Evolutionary conservation across 257 asterid species (phyloP), one percentile per base, ranked within the genome.

Genomic region (Primulina tabacum): DNA sequence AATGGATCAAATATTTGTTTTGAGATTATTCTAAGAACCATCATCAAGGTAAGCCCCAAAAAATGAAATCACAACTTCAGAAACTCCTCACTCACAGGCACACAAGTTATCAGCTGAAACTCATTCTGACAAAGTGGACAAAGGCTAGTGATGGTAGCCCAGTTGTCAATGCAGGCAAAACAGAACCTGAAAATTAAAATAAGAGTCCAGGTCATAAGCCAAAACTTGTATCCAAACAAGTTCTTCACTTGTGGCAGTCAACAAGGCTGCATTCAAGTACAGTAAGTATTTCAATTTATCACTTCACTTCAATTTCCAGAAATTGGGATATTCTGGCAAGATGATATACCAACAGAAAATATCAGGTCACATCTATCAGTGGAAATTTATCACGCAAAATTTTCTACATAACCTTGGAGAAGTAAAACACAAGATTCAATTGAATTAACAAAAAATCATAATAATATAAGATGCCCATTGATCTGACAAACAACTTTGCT

Each of bases 111-210:
- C 84, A 89, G 71, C 79, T 93, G 99, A 86, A 90, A 90, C 79
- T 87, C 99, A 79, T 84, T 85, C 92, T 90, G 96, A 86, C 99
- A 93, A 66, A 93, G 96, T 58, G 99, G 99, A 71, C 99, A 93
- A 33, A 93, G 86, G 81, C 89, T 93, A 66, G 99, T 93, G 80
- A 93, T 90, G 79, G 95, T 85, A 74, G 96, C 96, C 99, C 99
- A 93, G 82, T 93, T 93, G 91, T 93, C 99, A 79, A 93, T 90
- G 91, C 99, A 90, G 14, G 96, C 79, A 84, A 93, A 93, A 86
- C 99, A 93, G 85, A 93, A 93, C 99, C 99, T 93, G 96, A n/a
- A 70, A 86, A 87, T 68, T 77, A 33, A 70, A 74, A 80, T 50
- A 59, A 66, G 7, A 56, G 75, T 33, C 67, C 53, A 68, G 58